Conservation (phyloP, 345 rosid species). For the Populus simonii region DNA sequence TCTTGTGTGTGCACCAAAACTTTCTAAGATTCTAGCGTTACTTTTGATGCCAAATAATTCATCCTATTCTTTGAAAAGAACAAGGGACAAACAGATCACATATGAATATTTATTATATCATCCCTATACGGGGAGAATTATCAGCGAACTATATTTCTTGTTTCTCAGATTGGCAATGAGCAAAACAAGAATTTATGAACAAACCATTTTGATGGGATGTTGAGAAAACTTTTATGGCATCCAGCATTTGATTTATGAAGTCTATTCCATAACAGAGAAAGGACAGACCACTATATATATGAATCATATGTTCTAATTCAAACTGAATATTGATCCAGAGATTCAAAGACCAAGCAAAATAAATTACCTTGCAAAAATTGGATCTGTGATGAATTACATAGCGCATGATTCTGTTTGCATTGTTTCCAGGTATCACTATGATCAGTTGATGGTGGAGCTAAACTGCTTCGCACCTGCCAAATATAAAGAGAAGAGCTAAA, state of each 20-base stretch:
- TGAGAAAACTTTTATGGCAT: constrained; percentile 16
- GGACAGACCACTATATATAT: constrained; percentile 10
- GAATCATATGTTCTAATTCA: not conserved
- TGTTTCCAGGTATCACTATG: constrained; percentile 23
- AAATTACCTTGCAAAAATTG: constrained; percentile 27
- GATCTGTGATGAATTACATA: constrained; percentile 28
- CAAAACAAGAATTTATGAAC: constrained; percentile 31
- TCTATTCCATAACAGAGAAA: constrained; percentile 19
- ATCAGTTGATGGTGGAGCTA: constrained; percentile 29
- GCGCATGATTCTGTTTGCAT: constrained; percentile 22
- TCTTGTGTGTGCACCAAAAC: not conserved
- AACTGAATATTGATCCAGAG: not conserved
- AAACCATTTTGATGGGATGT: constrained; percentile 24
- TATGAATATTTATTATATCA: not conserved
- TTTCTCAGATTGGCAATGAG: constrained; percentile 34
- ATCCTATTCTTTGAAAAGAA: not conserved
- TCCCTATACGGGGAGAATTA: constrained; percentile 22
- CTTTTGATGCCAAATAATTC: not conserved
- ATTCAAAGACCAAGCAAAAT: not conserved
- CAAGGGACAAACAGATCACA: not conserved
- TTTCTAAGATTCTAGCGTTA: not conserved
- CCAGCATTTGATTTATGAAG: constrained; percentile 31
- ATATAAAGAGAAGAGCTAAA: constrained; percentile 5
- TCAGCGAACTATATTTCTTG: constrained; percentile 29
- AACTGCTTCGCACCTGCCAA: constrained; percentile 22